Base-by-base conservation (phyloP, 192 early-diverging fungal genomes). In the Glomus cerebriforme region DNA sequence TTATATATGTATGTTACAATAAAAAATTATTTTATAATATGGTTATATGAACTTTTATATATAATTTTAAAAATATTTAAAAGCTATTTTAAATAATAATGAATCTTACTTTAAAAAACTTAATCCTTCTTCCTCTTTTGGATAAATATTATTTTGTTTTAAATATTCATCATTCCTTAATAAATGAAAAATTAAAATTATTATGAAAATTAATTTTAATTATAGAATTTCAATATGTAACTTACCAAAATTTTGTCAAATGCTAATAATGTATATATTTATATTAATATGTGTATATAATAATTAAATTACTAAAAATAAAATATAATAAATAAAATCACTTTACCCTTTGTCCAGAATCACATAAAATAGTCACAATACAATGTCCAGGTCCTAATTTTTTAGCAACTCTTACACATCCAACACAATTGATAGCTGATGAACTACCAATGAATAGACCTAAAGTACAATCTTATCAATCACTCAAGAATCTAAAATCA, bases 221-320 rank as follows among this genome's bases (percentile, higher is more conserved):
- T n/a, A n/a, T n/a, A 24, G 34, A 54, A 73, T 31, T 62, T 24
- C 1, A 68, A 35, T 73, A 69, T 47, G 1, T 9, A 73, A 74
- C 85, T 66, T 84, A 84, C 96, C 96, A 99, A 83, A 99, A 99
- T 86, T 97, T 97, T 58, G 95, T 97, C 79, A 97, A 81, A 82
- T 98, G 96, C 39, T 73, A 49, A 22, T 54, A 9, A 1, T 54
- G 17, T 49, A 5, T 5, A 54, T 22, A 54, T 6, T 22, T 7
- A 7, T 43, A 43, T 39, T 27, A 58, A 32, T 24, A 3, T 24
- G 19, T 68, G 8, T 10, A 34, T 35, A 68, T 19, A 7, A 68
- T 1, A 19, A 9, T 35, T 43, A 37, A 68, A n/a, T n/a, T 39
- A 35, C 9, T 35, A 22, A 37, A 31, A 68, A 13, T 19, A 2